These are phyloP conservation scores for Calocybe indica DNA, from an alignment of 768 basidiomycete genomes.

Conservation along the genomic window DNA sequence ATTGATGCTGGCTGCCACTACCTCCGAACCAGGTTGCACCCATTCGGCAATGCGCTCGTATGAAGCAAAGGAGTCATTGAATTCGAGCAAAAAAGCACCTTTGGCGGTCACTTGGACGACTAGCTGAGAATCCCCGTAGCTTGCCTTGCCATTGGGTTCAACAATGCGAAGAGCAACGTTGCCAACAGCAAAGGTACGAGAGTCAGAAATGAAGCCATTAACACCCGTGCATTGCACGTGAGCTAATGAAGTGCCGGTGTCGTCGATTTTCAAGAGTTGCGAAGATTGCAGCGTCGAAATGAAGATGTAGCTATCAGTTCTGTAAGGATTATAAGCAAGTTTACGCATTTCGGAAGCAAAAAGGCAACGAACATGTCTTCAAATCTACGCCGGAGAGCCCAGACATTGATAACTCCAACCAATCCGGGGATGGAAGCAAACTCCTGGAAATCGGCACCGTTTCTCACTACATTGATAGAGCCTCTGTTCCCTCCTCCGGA, in stretches of 20 bases:
- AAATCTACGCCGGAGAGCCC: conserved; percentile 47
- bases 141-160: conserved; percentile 19
- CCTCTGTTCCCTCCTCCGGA: conserved; percentile 79
- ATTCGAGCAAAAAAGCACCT: conserved; percentile 51
- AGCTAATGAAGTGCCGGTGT: conserved; percentile 35
- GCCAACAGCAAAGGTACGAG: conserved; percentile 58
- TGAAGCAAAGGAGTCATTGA: conserved; percentile 35
- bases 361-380: conserved; percentile 39
- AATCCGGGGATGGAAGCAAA: conserved; percentile 54
- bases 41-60: conserved; percentile 39
- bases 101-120: conserved; percentile 69
- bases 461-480: conserved; percentile 69
- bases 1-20: conserved; percentile 68
- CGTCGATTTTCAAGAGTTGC: conserved; percentile 44
- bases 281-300: conserved; percentile 55
- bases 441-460: conserved; percentile 76
- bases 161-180: conserved; percentile 40
- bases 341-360: neutral
- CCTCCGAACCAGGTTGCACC: conserved; percentile 28
- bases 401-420: conserved; percentile 50
- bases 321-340: conserved; percentile 14
- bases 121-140: conserved; percentile 42
- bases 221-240: conserved; percentile 24
- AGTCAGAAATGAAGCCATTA: conserved; percentile 38
- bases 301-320: conserved; percentile 50